These are phyloP conservation scores for Malus hybrid DNA, from an alignment of 331 rosid genomes.

Conservation along the genomic window DNA sequence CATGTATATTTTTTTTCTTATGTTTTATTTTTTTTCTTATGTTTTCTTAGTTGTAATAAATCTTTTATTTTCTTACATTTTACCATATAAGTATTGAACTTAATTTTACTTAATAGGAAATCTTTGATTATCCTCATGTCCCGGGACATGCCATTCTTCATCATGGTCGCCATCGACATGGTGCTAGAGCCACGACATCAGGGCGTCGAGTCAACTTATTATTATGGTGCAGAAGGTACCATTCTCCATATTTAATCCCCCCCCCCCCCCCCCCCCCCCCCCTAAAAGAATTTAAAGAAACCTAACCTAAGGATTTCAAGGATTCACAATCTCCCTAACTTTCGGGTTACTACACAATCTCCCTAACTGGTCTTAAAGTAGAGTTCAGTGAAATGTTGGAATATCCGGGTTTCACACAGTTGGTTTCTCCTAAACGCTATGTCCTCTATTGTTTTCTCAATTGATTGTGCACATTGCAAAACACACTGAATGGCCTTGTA, in stretches of 20 bases:
- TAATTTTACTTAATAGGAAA: conserved; percentile 44
- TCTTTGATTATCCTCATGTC: conserved; percentile 61
- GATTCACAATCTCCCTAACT: not conserved
- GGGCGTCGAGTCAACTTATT: conserved; percentile 72
- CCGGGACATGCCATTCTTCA: conserved; percentile 89
- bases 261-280: too few relatives aligned
- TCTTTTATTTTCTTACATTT: not conserved
- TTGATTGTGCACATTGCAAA: not conserved
- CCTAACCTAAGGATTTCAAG: not conserved
- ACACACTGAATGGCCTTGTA: not conserved
- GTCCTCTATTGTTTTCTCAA: not conserved
- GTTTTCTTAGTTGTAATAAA: not conserved
- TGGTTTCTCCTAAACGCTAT: not conserved
- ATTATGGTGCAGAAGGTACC: conserved; percentile 92
- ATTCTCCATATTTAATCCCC: not conserved
- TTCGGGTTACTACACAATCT: not conserved
- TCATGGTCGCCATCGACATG: conserved; percentile 89
- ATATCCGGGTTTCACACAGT: not conserved
- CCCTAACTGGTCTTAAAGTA: not conserved
- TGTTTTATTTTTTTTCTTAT: not conserved
- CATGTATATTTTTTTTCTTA: not conserved
- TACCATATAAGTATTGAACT: not conserved
- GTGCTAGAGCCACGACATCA: conserved; percentile 78
- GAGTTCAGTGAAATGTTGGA: not conserved
- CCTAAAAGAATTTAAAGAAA: not conserved